These are phyloP conservation scores for Penicillium tannophilum DNA, from an alignment of 495 filamentous ascomycete species.

Conservation along the genomic window DNA sequence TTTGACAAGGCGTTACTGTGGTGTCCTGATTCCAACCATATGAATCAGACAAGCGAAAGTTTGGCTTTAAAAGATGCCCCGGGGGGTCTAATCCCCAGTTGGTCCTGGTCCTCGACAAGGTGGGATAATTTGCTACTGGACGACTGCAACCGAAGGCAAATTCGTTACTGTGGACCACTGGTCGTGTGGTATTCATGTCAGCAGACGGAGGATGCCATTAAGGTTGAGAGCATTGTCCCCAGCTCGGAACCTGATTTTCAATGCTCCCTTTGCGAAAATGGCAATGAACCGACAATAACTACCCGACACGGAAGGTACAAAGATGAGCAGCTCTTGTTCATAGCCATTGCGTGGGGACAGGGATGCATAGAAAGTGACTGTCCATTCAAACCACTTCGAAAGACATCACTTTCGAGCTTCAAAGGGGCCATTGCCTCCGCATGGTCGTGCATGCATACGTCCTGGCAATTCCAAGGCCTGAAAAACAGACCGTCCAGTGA, in stretches of 20 bases:
- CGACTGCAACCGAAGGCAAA: not conserved
- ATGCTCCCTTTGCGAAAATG: not conserved
- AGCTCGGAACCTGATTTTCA: not conserved
- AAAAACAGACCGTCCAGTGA: not conserved
- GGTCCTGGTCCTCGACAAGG: not conserved
- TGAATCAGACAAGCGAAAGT: not conserved
- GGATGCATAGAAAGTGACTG: not conserved
- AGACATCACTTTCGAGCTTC: not conserved
- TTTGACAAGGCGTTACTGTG: not conserved
- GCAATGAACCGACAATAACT: not conserved
- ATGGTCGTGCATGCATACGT: not conserved
- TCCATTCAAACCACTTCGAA: not conserved
- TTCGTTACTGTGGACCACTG: not conserved
- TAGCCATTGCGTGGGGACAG: not conserved
- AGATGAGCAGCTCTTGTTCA: not conserved
- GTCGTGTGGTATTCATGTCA: not conserved
- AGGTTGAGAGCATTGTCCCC: not conserved
- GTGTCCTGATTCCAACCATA: not conserved
- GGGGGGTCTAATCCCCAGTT: not conserved
- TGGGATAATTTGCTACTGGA: not conserved
- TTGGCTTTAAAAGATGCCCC: not conserved
- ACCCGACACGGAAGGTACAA: not conserved
- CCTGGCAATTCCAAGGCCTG: not conserved
- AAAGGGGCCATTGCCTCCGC: not conserved
- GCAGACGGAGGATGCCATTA: not conserved